Evolutionary conservation across 2,329 filamentous ascomycete genomes (phyloP).

Genomic region (Cladosporium sp.): DNA sequence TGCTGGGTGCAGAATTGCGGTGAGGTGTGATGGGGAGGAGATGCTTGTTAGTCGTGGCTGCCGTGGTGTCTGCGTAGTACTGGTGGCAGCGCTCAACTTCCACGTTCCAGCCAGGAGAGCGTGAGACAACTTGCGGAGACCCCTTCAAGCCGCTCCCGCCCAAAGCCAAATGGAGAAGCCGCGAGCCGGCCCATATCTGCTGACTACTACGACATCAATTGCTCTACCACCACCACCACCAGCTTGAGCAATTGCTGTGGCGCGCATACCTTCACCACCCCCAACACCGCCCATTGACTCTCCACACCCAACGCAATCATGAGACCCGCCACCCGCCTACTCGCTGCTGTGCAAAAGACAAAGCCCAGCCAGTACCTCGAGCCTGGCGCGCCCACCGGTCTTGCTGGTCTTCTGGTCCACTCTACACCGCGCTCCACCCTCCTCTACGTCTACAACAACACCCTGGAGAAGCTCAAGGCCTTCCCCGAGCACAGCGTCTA

Average conservation of each 20-base stretch:
- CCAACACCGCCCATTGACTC: slow-evolving; percentile 11
- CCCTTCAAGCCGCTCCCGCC: background rate
- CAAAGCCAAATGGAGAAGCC: background rate
- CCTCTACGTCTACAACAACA: slow-evolving; percentile 83
- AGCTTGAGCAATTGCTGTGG: background rate
- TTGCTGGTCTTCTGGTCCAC: slow-evolving; percentile 87
- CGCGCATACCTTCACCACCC: background rate
- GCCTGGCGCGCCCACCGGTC: slow-evolving; percentile 80
- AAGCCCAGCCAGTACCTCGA: slow-evolving; percentile 66
- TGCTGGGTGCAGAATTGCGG: slow-evolving; percentile 5
- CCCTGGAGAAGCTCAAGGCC: slow-evolving; percentile 77
- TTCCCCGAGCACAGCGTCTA: slow-evolving; percentile 88
- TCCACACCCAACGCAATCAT: slow-evolving; percentile 55
- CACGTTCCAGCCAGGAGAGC: background rate
- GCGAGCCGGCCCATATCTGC: slow-evolving; percentile 6
- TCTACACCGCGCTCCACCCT: slow-evolving; percentile 81
- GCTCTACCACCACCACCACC: background rate
- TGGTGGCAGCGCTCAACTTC: background rate
- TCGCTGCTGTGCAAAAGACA: slow-evolving; percentile 72
- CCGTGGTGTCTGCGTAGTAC: background rate
- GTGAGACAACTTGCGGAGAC: slow-evolving; percentile 2
- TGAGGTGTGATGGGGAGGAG: background rate
- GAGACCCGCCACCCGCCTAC: slow-evolving; percentile 76
- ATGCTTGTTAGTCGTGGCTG: slow-evolving; percentile 2
- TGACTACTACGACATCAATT: slow-evolving; percentile 11